Percentiles rank a stretch among this genome's conserved stretches.
Evolutionary conservation across 805 yeast species (phyloP).

Genomic region (Brettanomyces anomalus): DNA sequence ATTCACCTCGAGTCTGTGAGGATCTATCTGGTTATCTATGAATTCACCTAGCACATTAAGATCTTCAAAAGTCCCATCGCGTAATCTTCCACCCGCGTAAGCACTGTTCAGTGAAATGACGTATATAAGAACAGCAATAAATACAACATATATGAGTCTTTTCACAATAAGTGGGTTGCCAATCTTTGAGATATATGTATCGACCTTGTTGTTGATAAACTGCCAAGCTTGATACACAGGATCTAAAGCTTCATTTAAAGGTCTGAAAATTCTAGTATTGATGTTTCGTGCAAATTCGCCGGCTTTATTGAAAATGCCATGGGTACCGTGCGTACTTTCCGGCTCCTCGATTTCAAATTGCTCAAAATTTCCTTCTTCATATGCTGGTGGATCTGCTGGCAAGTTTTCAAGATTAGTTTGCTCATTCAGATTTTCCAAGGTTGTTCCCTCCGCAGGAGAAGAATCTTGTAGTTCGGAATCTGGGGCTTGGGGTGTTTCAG

Average conservation of each 20-base stretch:
- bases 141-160: conserved; percentile 60
- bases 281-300: conserved; percentile 29
- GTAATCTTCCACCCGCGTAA: conserved; percentile 28
- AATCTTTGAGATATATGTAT: conserved; percentile 47
- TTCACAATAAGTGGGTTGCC: conserved; percentile 84
- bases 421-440: background rate
- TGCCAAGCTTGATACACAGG: conserved; percentile 43
- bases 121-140: conserved; percentile 52
- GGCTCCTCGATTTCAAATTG: conserved; percentile 39
- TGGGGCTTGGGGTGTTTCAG: background rate
- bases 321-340: background rate
- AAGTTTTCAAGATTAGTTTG: background rate
- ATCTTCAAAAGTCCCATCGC: conserved; percentile 57
- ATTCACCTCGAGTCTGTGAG: conserved; percentile 51
- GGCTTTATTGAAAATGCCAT: conserved; percentile 26
- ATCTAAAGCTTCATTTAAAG: conserved; percentile 37
- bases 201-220: conserved; percentile 37
- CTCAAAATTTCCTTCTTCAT: conserved; percentile 20
- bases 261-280: conserved; percentile 30
- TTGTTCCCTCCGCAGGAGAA: background rate
- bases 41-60: conserved; percentile 40
- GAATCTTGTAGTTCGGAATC: background rate
- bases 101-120: conserved; percentile 49
- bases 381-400: conserved; percentile 18
- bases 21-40: conserved; percentile 43